A percentile compares a stretch with the other conserved stretches of the same genome.
phyloP scores from a whole-genome alignment of 345 rosid genomes.

The Mangifera indica region DNA sequence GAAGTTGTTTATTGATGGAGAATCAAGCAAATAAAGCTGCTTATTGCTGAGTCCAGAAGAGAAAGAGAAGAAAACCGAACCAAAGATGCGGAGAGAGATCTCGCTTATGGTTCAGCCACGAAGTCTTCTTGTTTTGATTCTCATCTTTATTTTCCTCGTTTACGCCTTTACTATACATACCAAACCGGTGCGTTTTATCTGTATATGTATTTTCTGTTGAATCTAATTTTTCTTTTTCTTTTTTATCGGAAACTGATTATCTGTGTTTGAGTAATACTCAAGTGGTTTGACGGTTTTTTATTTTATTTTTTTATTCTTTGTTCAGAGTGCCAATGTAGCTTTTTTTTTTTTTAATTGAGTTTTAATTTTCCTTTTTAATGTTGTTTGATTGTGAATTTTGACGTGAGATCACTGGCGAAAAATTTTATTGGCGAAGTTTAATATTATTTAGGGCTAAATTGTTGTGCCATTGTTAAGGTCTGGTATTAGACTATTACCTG shows the following conservation, averaged over 20 bases:
- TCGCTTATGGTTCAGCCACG: conserved; percentile 59
- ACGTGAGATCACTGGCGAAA: background rate
- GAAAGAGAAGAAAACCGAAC: background rate
- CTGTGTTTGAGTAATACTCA: background rate
- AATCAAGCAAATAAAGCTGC: background rate
- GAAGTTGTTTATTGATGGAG: conserved; percentile 6
- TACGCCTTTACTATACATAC: conserved; percentile 41
- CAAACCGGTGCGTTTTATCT: conserved; percentile 37
- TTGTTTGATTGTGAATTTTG: background rate
- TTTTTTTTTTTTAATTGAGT: background rate
- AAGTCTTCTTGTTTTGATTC: conserved; percentile 49
- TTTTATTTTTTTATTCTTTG: background rate
- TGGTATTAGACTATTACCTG: background rate
- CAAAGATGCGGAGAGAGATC: conserved; percentile 62
- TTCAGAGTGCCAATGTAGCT: background rate
- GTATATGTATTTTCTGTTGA: conserved; percentile 8
- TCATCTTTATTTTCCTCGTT: conserved; percentile 50
- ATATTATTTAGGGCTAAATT: background rate
- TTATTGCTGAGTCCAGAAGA: background rate
- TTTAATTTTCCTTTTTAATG: background rate
- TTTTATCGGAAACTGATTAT: background rate
- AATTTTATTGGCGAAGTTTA: background rate
- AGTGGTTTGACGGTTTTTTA: conserved; percentile 1
- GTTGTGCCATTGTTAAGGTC: background rate
- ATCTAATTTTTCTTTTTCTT: conserved; percentile 19